Evolutionary conservation across 176 grass and related monocot species (phyloP), one percentile per base, ranked within the genome.

Genomic region (Secale cereale): DNA sequence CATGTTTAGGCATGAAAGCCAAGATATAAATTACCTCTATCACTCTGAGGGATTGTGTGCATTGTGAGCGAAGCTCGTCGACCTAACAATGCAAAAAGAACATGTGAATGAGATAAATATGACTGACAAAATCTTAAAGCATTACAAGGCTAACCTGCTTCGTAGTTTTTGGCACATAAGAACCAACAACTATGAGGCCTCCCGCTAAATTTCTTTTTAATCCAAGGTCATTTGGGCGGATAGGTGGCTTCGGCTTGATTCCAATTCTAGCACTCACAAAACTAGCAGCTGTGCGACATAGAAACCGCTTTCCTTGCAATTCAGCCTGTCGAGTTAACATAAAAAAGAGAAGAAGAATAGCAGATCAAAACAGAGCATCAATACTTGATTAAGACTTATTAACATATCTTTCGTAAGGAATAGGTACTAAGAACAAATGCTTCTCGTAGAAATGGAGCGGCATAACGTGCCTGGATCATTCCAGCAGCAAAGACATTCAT

Each of bases 151-250:
- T 68, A n/a, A 95, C 93, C 93, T 98, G 93, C 80, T 98, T 98
- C 60, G 96, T 98, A 76, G 96, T 98, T 92, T 98, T 98, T 60
- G 96, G 96, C 71, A 98, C 96, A 87, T 98, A 95, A 32, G 96
- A 98, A 80, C 96, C 96, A 46, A 98, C 96, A 87, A 98, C 81
- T 85, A 95, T 95, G 66, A 98, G 96, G 74, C 96, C 95, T 85
- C 95, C 96, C 85, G 74, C 85, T 89, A 78, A 94, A 74, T 56
- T 52, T 93, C 87, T 90, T 76, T 86, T 92, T 81, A 95, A 87
- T 61, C 91, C 96, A 67, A 98, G 85, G 89, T 98, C 93, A 70
- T 64, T 86, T 65, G 96, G 93, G 63, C 26, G 31, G 60, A 98
- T 92, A 77, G 91, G 89, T 69, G 93, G 87, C 86, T 87, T 98